Base-by-base conservation (phyloP, 225 moss, liverwort and hornwort genomes). In the Physcomitrium patens region DNA sequence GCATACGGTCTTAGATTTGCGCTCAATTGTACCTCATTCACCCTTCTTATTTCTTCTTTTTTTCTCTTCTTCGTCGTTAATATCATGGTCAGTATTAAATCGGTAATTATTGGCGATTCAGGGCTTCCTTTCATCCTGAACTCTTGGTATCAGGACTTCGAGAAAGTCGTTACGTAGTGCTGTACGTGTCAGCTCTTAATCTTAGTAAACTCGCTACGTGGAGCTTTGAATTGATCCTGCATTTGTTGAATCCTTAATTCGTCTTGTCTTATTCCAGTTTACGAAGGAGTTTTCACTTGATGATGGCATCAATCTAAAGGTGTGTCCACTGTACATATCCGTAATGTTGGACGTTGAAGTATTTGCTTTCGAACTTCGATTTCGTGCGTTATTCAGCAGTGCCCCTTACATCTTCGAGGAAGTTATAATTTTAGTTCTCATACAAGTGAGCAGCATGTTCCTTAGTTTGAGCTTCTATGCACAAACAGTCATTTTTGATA, bases 241-340 rank as follows among this genome's bases (percentile, higher is more conserved):
- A 37, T 7, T 7, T 37, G 31, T 7, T 37, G 31, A 37, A 37
- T 37, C 31, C 31, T 37, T 37, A 1, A 37, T 63, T 17, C 17
- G 12, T 65, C 57, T 12, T 63, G 26, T 49, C 53, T 22, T 51
- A 49, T 66, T 9, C 12, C 70, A 82, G 77, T 66, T 77, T 60
- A 77, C 67, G 20, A 82, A 82, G 56, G 82, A 86, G 41, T 80
- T 85, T 44, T 44, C 50, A 66, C 26, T 82, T 63, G 86, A 80
- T 70, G 73, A 79, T 60, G 74, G 70, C 73, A 77, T 80, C 15
- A 70, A 80, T 16, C 55, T 75, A 13, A 85, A 68, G 77, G 80
- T 82, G 65, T 66, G 65, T 52, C 49, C 66, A 9, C 16, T 59
- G 14, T 2, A 28, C 37, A 3, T 24, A 47, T 0, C 3, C 67